Conservation (phyloP, 257 asterid genomes). For the Craterostigma plantagineum region DNA sequence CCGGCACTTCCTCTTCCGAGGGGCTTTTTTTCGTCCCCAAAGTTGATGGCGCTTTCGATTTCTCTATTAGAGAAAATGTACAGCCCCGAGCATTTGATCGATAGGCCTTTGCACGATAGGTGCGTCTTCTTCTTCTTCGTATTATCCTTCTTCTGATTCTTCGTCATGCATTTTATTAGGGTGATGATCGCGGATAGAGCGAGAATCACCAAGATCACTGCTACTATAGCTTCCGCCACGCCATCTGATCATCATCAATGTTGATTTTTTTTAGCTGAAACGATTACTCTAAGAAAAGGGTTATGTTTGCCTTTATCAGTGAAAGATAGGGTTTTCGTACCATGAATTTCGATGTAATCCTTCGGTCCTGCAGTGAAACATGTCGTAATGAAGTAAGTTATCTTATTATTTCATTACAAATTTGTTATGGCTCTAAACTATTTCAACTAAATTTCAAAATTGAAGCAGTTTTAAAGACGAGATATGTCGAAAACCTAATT, state of each 20-base stretch:
- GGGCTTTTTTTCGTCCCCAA: constrained; percentile 25
- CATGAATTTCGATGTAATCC: constrained; percentile 29
- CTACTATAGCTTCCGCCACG: constrained; percentile 33
- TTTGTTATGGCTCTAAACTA: too few relatives aligned
- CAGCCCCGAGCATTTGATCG: constrained; percentile 32
- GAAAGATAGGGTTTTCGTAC: constrained; percentile 27
- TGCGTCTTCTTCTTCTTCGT: constrained; percentile 16
- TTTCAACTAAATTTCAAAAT: too few relatives aligned
- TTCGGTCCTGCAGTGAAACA: constrained; percentile 22
- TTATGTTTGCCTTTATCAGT: background rate
- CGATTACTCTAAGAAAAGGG: background rate
- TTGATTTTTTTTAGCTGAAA: too few relatives aligned
- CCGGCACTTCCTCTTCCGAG: constrained; percentile 87
- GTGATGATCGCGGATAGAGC: constrained; percentile 21
- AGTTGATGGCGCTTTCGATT: constrained; percentile 41
- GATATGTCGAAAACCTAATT: too few relatives aligned
- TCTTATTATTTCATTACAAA: too few relatives aligned
- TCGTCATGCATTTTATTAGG: constrained; percentile 32
- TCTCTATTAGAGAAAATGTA: constrained; percentile 61
- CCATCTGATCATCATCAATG: constrained; percentile 16
- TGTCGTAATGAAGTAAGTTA: background rate
- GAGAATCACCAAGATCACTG: constrained; percentile 21
- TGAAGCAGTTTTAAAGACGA: too few relatives aligned
- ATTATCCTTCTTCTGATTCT: constrained; percentile 3
- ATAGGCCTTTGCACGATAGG: constrained; percentile 11